Percentiles rank a stretch among this genome's conserved stretches.
phyloP scores from a whole-genome alignment of 192 early-diverging fungal genomes.

The Dimargaris cristalligena region DNA sequence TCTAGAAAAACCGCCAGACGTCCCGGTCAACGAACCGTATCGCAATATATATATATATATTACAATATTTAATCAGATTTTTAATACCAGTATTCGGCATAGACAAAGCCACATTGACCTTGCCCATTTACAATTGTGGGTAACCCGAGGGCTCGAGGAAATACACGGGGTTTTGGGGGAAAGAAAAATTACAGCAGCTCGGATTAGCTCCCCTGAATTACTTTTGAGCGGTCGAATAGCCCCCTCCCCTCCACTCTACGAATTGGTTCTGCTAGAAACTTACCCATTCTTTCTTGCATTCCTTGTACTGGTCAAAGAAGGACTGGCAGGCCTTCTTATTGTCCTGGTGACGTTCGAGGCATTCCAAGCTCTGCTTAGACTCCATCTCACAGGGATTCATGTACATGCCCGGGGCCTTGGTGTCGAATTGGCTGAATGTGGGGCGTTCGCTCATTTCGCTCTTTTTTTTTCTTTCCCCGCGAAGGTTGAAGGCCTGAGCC shows the following conservation, averaged over 20 bases:
- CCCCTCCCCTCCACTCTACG: conserved; percentile 11
- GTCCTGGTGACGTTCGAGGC: conserved; percentile 25
- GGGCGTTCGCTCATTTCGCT: neutral
- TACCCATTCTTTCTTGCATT: conserved; percentile 28
- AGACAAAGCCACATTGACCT: neutral
- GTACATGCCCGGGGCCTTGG: conserved; percentile 24
- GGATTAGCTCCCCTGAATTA: neutral
- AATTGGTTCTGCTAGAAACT: conserved; percentile 18
- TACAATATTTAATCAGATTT: too few species aligned
- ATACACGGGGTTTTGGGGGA: conserved; percentile 13
- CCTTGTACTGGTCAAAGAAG: conserved; percentile 22
- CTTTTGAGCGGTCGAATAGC: too few species aligned
- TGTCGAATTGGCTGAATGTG: conserved; percentile 21
- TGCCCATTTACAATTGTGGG: neutral
- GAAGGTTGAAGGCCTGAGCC: too few species aligned
- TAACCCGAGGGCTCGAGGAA: neutral
- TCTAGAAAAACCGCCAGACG: too few species aligned
- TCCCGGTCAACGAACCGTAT: too few species aligned
- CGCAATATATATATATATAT: too few species aligned
- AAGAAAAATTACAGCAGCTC: neutral
- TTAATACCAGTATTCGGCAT: too few species aligned
- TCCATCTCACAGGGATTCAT: conserved; percentile 28
- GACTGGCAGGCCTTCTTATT: conserved; percentile 19
- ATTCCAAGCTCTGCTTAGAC: conserved; percentile 23
- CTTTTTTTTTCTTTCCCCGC: too few species aligned